Evolutionary conservation across 192 early-diverging fungal species (phyloP).

Genomic region (Gonapodya prolifera): DNA sequence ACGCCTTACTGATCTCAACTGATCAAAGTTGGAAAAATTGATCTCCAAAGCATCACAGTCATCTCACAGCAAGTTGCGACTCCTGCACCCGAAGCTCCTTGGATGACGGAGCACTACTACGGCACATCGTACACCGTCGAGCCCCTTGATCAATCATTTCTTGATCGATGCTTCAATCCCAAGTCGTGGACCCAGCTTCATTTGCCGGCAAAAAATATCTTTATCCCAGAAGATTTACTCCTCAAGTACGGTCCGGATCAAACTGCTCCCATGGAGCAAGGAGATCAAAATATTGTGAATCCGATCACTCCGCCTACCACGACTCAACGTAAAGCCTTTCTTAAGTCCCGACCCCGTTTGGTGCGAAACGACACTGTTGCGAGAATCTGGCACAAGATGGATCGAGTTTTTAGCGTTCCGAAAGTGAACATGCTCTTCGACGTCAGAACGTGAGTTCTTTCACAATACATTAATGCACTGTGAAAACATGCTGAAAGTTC

Average conservation of each 20-base stretch:
- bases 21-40: neutral
- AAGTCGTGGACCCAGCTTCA: constrained; percentile 27
- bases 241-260: constrained; percentile 28
- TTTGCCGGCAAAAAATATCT: constrained; percentile 65
- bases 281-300: too few relatives aligned
- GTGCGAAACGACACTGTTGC: too few relatives aligned
- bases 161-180: constrained; percentile 20
- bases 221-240: constrained; percentile 73
- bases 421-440: constrained; percentile 66
- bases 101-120: constrained; percentile 63
- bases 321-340: too few relatives aligned
- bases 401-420: constrained; percentile 84
- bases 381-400: constrained; percentile 90
- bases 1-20: neutral
- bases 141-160: constrained; percentile 26
- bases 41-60: neutral
- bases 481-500: too few relatives aligned
- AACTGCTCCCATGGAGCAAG: constrained; percentile 8
- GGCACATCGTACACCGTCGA: constrained; percentile 62
- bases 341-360: too few relatives aligned
- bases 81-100: constrained; percentile 11
- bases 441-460: too few relatives aligned
- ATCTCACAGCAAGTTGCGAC: neutral
- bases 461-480: too few relatives aligned
- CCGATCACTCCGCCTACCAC: too few relatives aligned